phyloP scores from a whole-genome alignment of 2,329 filamentous ascomycete species.

The Paecilomyces formosus region DNA sequence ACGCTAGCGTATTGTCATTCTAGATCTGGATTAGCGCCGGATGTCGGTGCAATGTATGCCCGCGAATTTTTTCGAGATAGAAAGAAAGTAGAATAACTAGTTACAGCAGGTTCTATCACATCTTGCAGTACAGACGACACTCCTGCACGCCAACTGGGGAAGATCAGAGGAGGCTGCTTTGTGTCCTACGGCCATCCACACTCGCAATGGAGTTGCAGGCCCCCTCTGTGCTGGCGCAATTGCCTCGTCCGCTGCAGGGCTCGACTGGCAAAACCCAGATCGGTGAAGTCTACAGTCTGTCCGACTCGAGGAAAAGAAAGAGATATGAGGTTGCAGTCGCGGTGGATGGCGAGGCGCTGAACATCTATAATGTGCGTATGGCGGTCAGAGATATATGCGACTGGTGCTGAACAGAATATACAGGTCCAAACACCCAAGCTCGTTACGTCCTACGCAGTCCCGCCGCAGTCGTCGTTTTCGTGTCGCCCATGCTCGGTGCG shows the following conservation, averaged over 20 bases:
- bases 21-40: conserved; percentile 6
- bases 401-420: neutral
- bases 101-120: neutral
- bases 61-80: conserved; percentile 29
- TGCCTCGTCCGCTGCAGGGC: conserved; percentile 37
- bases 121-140: neutral
- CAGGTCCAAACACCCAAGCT: conserved; percentile 56
- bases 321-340: conserved; percentile 54
- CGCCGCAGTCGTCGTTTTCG: conserved; percentile 51
- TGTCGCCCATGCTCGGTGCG: conserved; percentile 53
- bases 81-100: neutral
- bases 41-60: conserved; percentile 19
- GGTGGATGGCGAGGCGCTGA: conserved; percentile 54
- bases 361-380: conserved; percentile 52
- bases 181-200: conserved; percentile 4
- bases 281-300: conserved; percentile 46
- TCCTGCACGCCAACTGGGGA: conserved; percentile 1
- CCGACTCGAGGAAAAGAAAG: conserved; percentile 52
- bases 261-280: conserved; percentile 33
- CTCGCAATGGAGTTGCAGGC: conserved; percentile 36
- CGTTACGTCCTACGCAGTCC: conserved; percentile 54
- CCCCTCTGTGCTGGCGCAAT: conserved; percentile 37
- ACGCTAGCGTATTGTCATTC: conserved; percentile 6
- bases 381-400: neutral
- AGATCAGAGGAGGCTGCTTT: conserved; percentile 3